phyloP scores from a whole-genome alignment of 78 protist species.

The Guillardia theta region DNA sequence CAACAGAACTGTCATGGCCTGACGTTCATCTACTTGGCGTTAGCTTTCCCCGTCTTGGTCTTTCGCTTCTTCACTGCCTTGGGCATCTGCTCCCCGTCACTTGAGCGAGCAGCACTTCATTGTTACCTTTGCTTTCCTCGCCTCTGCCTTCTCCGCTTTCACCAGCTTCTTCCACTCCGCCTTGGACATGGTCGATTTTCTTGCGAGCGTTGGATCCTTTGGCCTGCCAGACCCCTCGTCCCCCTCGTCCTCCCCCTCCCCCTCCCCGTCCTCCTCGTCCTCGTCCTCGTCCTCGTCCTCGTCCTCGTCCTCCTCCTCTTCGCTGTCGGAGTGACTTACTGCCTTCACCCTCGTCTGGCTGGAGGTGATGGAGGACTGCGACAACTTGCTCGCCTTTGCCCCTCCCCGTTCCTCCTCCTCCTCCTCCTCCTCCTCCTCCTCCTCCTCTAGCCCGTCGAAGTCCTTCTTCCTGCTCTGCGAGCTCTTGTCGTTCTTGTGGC shows the following conservation, averaged over 20 bases:
- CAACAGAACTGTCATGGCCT: too few species aligned
- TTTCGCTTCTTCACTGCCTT: background rate
- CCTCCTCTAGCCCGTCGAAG: background rate
- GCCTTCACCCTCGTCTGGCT: background rate
- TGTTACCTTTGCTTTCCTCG: background rate
- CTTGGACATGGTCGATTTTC: background rate
- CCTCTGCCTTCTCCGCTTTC: background rate
- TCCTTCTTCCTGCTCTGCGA: background rate
- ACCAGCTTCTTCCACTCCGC: constrained; percentile 2
- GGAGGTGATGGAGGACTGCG: too few species aligned
- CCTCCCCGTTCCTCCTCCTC: background rate
- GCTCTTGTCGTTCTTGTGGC: background rate
- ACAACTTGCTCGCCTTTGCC: background rate
- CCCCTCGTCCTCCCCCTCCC: background rate
- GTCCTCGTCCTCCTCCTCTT: background rate
- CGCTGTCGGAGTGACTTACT: background rate
- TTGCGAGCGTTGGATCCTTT: background rate
- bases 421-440: background rate
- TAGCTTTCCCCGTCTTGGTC: background rate
- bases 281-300: background rate
- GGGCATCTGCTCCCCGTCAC: too few species aligned
- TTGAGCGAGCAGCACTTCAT: too few species aligned
- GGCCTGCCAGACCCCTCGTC: background rate
- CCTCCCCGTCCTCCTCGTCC: background rate
- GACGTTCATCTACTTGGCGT: too few species aligned